Conservation (phyloP, 192 early-diverging fungal genomes). For the Spinellus fusiger region DNA sequence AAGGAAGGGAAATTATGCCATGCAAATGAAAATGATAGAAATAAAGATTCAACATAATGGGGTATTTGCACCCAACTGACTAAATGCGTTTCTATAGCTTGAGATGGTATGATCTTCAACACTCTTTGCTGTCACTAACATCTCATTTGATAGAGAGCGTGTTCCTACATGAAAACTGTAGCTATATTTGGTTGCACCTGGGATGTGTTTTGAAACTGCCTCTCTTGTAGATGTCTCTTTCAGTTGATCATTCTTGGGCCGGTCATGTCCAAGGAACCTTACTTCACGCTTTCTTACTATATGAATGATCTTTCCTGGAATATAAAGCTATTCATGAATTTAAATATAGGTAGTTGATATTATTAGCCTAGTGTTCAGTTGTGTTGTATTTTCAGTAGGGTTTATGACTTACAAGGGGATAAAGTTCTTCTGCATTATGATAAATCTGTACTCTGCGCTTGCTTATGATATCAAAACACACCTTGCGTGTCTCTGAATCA, state of each 20-base stretch:
- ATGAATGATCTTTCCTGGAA: constrained; percentile 30
- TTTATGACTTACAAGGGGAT: constrained; percentile 20
- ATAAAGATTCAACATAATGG: constrained; percentile 1
- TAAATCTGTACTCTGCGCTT: constrained; percentile 19
- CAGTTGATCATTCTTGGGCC: neutral
- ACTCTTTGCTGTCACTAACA: constrained; percentile 20
- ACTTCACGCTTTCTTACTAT: neutral
- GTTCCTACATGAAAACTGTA: constrained; percentile 8
- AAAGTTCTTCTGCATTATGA: neutral
- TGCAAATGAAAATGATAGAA: neutral
- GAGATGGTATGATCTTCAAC: constrained; percentile 34
- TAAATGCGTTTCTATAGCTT: constrained; percentile 18
- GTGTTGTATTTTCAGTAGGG: neutral
- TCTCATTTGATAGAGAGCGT: constrained; percentile 19
- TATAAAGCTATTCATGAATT: no score
- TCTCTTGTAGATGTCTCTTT: neutral
- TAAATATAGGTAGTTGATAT: neutral
- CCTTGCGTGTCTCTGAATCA: constrained; percentile 8
- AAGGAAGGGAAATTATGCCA: neutral
- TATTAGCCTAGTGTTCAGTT: neutral
- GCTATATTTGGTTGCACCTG: neutral
- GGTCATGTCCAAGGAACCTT: neutral
- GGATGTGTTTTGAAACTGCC: constrained; percentile 9
- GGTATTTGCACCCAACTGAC: neutral
- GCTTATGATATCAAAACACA: constrained; percentile 22